These are phyloP conservation scores for Aspergillus taichungensis DNA, from an alignment of 495 filamentous ascomycete species.

Conservation along the genomic window DNA sequence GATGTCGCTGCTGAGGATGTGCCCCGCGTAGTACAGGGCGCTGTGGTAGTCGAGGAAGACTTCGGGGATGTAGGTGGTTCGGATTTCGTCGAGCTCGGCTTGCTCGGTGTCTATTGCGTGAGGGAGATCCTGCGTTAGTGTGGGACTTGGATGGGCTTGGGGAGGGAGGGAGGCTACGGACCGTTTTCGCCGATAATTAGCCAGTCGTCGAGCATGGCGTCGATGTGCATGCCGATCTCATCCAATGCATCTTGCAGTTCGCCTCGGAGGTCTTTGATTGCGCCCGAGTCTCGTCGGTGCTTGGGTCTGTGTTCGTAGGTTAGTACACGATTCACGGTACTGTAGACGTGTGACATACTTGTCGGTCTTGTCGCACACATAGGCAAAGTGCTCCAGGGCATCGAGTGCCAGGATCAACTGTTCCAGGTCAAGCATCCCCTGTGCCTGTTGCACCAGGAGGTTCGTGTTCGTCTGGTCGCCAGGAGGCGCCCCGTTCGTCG, in stretches of 20 bases:
- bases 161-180: slow-evolving; percentile 14
- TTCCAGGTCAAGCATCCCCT: slow-evolving; percentile 66
- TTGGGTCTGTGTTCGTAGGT: slow-evolving; percentile 17
- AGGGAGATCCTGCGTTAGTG: neutral
- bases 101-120: slow-evolving; percentile 28
- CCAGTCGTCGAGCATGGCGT: slow-evolving; percentile 35
- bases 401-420: slow-evolving; percentile 57
- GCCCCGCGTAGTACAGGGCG: slow-evolving; percentile 60
- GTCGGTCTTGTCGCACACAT: slow-evolving; percentile 35
- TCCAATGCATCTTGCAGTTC: slow-evolving; percentile 26
- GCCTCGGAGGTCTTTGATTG: slow-evolving; percentile 24
- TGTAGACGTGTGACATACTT: slow-evolving; percentile 24
- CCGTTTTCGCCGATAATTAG: slow-evolving; percentile 25
- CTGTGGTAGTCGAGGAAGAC: slow-evolving; percentile 71
- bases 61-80: slow-evolving; percentile 71
- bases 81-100: slow-evolving; percentile 43
- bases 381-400: slow-evolving; percentile 51
- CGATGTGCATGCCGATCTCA: slow-evolving; percentile 22
- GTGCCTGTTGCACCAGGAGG: slow-evolving; percentile 43
- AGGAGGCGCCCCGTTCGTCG: slow-evolving; percentile 6
- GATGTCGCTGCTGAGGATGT: slow-evolving; percentile 51
- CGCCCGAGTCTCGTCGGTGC: slow-evolving; percentile 26
- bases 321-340: slow-evolving; percentile 1
- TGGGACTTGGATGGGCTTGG: slow-evolving; percentile 2
- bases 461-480: slow-evolving; percentile 10